Evolutionary conservation across 2,329 filamentous ascomycete species (phyloP).

Genomic region (Fusarium robinianum): DNA sequence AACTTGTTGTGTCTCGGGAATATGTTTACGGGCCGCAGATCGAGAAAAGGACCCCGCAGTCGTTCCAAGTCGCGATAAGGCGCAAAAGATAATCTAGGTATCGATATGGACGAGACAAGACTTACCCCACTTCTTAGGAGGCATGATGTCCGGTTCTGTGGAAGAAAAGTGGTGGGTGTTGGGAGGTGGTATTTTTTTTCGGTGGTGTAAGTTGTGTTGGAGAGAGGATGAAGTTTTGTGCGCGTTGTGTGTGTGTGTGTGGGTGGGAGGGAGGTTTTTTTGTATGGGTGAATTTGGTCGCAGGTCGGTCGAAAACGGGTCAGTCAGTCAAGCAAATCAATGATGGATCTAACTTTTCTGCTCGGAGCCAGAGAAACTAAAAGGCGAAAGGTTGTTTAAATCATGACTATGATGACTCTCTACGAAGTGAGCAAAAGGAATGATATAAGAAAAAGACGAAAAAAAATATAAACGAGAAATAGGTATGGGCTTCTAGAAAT

Average conservation of each 20-base stretch:
- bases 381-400: neutral
- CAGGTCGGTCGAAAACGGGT: constrained; percentile 30
- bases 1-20: neutral
- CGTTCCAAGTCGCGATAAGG: constrained; percentile 17
- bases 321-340: too few species aligned
- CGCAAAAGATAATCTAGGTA: constrained; percentile 9
- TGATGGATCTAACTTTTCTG: constrained; percentile 24
- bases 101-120: constrained; percentile 16
- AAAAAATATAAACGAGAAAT: too few species aligned
- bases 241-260: constrained; percentile 21
- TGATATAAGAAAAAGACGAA: too few species aligned
- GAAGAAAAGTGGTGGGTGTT: constrained; percentile 18
- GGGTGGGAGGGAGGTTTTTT: constrained; percentile 26
- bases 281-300: constrained; percentile 23
- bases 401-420: too few species aligned
- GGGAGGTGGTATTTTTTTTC: constrained; percentile 5
- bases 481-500: too few species aligned
- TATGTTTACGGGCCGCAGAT: constrained; percentile 4
- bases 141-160: constrained; percentile 45
- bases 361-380: constrained; percentile 7
- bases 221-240: constrained; percentile 28
- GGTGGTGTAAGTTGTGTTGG: constrained; percentile 11
- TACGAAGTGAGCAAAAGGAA: too few species aligned
- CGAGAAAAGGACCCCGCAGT: constrained; percentile 18
- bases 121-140: constrained; percentile 52